Evolutionary conservation across 2,329 filamentous ascomycete species (phyloP), one percentile per base, ranked within the genome.

Genomic region (Thielaviopsis punctulata): DNA sequence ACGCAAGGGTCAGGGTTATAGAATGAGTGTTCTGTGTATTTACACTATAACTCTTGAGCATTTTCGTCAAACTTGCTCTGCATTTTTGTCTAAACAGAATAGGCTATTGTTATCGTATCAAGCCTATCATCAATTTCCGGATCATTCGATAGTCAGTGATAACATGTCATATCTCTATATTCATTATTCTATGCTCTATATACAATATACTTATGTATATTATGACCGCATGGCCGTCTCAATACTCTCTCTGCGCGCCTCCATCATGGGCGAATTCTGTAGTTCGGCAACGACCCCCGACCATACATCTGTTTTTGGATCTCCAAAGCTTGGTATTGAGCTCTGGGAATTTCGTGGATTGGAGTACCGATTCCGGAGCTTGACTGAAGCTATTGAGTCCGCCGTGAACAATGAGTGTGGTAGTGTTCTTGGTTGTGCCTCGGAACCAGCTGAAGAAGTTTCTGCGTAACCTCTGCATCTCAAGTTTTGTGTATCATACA

Each of bases 271-370:
- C 22, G 75, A 79, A 52, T 66, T 73, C 61, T 81, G 77, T 48
- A 82, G 65, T 59, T 82, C 79, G 51, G 75, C 68, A 21, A 82
- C 75, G 5, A 82, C 77, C 23, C 77, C 76, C 19, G 75, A 73
- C 79, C 79, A 82, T 23, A 77, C 76, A 56, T 66, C 52, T 8
- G 49, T 54, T 18, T 54, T 54, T 19, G 52, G 52, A 39, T 54
- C 49, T 65, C 51, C 45, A 13, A 44, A 36, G 49, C 49, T 54
- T 13, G 45, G 45, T 18, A 51, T 45, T 5, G 52, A 54, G 19
- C 52, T 44, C n/a, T 45, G 36, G n/a, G n/a, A n/a, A 43, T 49
- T 54, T 7, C 43, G 43, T 2, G 45, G 48, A 30, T 36, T 52
- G 2, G 43, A 33, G 23, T 27, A 49, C 24, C 49, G 49, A 15